A percentile compares a stretch with the other conserved stretches of the same genome.
phyloP scores from a whole-genome alignment of 1,284 basidiomycete genomes.

The Lentinula novae-zelandiae region DNA sequence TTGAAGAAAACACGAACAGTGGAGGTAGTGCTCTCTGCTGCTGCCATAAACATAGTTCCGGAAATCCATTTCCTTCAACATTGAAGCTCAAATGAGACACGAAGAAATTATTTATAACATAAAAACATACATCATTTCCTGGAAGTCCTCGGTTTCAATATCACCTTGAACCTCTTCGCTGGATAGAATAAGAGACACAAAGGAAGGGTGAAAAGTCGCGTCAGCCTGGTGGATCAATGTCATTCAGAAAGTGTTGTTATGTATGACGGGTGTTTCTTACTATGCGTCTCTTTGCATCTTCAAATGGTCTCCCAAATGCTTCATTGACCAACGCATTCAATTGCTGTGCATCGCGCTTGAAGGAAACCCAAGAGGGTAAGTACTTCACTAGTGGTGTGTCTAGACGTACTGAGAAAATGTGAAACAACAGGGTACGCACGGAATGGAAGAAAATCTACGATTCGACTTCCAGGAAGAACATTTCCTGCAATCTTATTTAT shows the following conservation, averaged over 20 bases:
- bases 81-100: neutral
- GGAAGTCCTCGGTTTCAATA: neutral
- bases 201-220: neutral
- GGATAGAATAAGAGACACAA: neutral
- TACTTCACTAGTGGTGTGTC: neutral
- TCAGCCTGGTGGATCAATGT: neutral
- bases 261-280: neutral
- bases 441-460: constrained; percentile 1
- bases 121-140: neutral
- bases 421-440: neutral
- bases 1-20: neutral
- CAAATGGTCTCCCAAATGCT: neutral
- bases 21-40: neutral
- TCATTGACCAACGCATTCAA: neutral
- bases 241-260: neutral
- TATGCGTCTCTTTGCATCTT: neutral
- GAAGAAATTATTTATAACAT: neutral
- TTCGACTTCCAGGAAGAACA: neutral
- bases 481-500: neutral
- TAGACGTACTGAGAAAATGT: neutral
- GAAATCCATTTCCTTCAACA: neutral
- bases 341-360: neutral
- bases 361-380: constrained; percentile 1
- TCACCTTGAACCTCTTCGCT: neutral
- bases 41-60: neutral